A percentile compares a stretch with the other conserved stretches of the same genome.
phyloP scores from a whole-genome alignment of 768 basidiomycete species.

The Tulasnella calospora region DNA sequence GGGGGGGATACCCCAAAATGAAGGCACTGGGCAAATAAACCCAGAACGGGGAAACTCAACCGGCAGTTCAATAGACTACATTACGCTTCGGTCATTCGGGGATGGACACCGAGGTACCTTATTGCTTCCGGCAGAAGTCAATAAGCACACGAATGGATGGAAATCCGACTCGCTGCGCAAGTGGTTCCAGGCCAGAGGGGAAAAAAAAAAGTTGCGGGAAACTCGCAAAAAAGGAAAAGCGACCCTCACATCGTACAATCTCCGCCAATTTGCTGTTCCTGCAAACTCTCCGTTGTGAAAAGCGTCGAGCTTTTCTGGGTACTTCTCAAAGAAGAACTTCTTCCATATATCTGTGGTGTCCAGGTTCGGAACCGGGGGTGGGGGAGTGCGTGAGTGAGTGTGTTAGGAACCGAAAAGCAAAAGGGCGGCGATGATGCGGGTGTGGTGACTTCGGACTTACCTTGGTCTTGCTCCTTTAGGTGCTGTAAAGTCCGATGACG shows the following conservation, averaged over 20 bases:
- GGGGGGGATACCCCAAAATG: neutral
- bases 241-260: conserved; percentile 35
- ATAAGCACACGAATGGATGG: neutral
- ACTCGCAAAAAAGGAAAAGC: neutral
- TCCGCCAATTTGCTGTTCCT: conserved; percentile 58
- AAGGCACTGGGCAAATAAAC: neutral
- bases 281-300: conserved; percentile 42
- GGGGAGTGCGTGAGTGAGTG: neutral
- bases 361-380: conserved; percentile 41
- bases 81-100: neutral
- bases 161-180: neutral
- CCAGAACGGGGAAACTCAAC: neutral
- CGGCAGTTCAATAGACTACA: neutral
- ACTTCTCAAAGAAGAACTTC: conserved; percentile 56
- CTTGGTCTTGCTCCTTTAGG: conserved; percentile 24
- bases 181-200: neutral
- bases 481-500: conserved; percentile 9
- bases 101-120: neutral
- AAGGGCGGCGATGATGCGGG: neutral
- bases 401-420: neutral
- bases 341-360: conserved; percentile 29
- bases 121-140: neutral
- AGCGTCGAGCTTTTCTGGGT: conserved; percentile 50
- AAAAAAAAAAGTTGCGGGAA: neutral
- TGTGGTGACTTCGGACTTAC: conserved; percentile 1